phyloP scores from a whole-genome alignment of 2,329 filamentous ascomycete species.

The Hypoxylon sp. region DNA sequence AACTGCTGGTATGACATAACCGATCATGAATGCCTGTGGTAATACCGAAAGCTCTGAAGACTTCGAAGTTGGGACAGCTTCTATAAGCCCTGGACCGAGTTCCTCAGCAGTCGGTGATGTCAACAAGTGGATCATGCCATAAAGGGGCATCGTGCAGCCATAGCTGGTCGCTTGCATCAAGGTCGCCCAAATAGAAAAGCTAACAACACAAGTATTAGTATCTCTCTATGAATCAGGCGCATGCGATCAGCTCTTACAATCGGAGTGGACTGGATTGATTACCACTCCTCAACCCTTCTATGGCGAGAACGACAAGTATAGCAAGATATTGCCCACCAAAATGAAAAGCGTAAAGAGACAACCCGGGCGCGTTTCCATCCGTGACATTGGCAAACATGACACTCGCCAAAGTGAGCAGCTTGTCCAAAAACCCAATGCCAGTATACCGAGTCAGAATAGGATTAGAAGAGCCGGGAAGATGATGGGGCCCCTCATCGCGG shows the following conservation, averaged over 20 bases:
- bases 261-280: slow-evolving; percentile 35
- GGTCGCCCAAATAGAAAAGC: slow-evolving; percentile 39
- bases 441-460: slow-evolving; percentile 37
- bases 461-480: slow-evolving; percentile 40
- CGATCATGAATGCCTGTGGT: slow-evolving; percentile 31
- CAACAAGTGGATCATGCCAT: slow-evolving; percentile 37
- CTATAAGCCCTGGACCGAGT: slow-evolving; percentile 20
- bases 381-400: slow-evolving; percentile 44
- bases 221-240: not conserved
- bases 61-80: slow-evolving; percentile 21
- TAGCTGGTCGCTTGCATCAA: slow-evolving; percentile 42
- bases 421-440: slow-evolving; percentile 34
- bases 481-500: slow-evolving; percentile 36
- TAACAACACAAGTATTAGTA: slow-evolving; percentile 25
- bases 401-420: slow-evolving; percentile 37
- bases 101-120: slow-evolving; percentile 33
- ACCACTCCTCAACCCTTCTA: slow-evolving; percentile 38
- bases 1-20: slow-evolving; percentile 37
- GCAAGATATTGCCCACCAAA: slow-evolving; percentile 43
- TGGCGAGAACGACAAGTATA: slow-evolving; percentile 38
- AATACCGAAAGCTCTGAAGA: slow-evolving; percentile 24
- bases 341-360: slow-evolving; percentile 42
- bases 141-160: slow-evolving; percentile 43
- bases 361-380: slow-evolving; percentile 33
- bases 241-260: slow-evolving; percentile 33